Conservation (phyloP, 768 basidiomycete genomes). For the Clavulina sp. region DNA sequence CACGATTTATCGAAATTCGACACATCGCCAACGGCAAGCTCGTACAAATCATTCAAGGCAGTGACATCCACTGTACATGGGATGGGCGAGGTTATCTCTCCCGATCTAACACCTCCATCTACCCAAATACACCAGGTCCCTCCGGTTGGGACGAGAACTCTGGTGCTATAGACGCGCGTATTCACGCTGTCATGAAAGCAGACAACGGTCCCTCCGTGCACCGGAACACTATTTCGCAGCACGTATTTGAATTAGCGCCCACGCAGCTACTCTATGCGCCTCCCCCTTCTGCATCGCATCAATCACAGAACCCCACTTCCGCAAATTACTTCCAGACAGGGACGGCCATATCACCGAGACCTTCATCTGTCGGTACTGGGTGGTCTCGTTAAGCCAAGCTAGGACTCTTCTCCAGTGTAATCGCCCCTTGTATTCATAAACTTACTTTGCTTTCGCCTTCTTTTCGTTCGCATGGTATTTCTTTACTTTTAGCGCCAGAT, state of each 20-base stretch:
- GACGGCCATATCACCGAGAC: not conserved
- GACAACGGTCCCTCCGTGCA: constrained; percentile 17
- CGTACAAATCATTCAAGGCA: constrained; percentile 65
- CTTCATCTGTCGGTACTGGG: not conserved
- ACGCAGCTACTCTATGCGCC: constrained; percentile 43
- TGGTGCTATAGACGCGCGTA: constrained; percentile 60
- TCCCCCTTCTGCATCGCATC: not conserved
- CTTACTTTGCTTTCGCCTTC: not conserved
- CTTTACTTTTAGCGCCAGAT: no score
- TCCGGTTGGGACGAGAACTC: constrained; percentile 33
- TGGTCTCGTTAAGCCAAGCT: not conserved
- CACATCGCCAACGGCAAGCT: constrained; percentile 66
- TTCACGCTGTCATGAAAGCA: constrained; percentile 75
- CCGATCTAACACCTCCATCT: no score
- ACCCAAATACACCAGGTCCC: constrained; percentile 24
- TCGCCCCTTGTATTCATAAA: not conserved
- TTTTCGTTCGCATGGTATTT: not conserved
- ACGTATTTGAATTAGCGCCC: constrained; percentile 31
- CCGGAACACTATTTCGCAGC: constrained; percentile 12
- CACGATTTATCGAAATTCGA: constrained; percentile 79
- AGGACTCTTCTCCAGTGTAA: not conserved
- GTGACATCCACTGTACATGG: constrained; percentile 75
- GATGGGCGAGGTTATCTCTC: constrained; percentile 46
- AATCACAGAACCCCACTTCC: not conserved
- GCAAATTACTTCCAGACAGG: not conserved